These are phyloP conservation scores for Acanthamoeba lenticulata DNA, from an alignment of 208 protist species.

Conservation along the genomic window DNA sequence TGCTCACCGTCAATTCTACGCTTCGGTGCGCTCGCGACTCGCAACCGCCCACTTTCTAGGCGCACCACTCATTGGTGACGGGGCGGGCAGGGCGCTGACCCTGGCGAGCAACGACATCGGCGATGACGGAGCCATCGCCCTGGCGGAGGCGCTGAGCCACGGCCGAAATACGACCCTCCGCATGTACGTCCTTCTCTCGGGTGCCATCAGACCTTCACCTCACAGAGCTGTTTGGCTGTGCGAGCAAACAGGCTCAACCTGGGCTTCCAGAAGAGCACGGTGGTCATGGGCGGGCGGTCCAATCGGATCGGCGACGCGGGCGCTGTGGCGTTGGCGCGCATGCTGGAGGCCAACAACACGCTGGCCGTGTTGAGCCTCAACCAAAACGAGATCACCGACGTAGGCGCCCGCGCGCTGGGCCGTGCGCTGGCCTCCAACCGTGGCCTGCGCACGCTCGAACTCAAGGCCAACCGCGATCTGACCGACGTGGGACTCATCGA, in stretches of 20 bases:
- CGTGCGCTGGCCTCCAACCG: not conserved
- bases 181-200: not conserved
- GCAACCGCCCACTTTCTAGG: too few species aligned
- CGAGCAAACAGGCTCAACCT: slow-evolving; percentile 1
- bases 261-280: slow-evolving; percentile 40
- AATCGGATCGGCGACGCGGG: not conserved
- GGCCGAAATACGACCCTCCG: not conserved
- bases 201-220: not conserved
- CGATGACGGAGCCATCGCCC: not conserved
- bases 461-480: not conserved
- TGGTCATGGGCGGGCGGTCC: slow-evolving; percentile 4
- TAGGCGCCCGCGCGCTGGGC: not conserved
- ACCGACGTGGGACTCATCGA: not conserved
- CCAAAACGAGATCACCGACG: not conserved
- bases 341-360: not conserved
- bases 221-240: too few species aligned
- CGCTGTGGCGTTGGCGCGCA: not conserved
- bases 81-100: not conserved
- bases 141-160: slow-evolving; percentile 1
- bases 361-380: not conserved
- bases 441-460: not conserved
- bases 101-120: slow-evolving; percentile 51
- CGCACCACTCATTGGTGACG: too few species aligned
- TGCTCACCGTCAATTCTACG: not conserved
- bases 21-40: not conserved